Base-by-base conservation (phyloP, 73 alveolate species). In the Durusdinium trenchii region DNA sequence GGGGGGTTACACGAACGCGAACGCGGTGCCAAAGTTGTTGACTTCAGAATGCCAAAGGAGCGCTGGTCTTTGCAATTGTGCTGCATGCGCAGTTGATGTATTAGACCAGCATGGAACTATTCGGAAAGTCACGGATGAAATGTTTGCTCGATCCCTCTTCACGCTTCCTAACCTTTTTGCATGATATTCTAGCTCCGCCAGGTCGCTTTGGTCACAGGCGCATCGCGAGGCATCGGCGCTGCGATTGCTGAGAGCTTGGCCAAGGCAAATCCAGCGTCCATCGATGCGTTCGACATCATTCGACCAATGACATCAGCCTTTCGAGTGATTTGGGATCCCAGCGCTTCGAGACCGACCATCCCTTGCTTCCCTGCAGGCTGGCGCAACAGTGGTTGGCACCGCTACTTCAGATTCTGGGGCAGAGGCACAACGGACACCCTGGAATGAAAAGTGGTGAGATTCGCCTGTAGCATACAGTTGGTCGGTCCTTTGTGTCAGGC, bases 191-290 rank as follows among this genome's bases (percentile, higher is more conserved):
- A 20, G 3, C 40, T 38, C 1, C 38, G 20, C 23, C 51, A 93
- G 99, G 99, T 94, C 84, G 99, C 99, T 54, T 30, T 94, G 28
- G 99, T 94, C 71, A 94, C 99, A 1, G 99, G 99, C 35, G 99
- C 99, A 26, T 94, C 99, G 10, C 99, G 99, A 36, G 99, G 99
- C 84, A 94, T 94, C 83, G 99, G 99, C 67, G 99, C 99, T 26
- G 99, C 99, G 84, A 94, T 94, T 50, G 99, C 99, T 35, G 99
- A 94, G 67, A 40, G 82, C 67, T 75, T 94, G 93, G 99, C 99
- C 84, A 94, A 94, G 93, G 99, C 93, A 48, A 3, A 28, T 9
- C 6, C 54, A 48, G 43, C 26, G 83, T 9, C 64, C 12, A n/a
- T n/a, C n/a, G n/a, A n/a, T n/a, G n/a, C n/a, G n/a, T n/a, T n/a